Evolutionary conservation across 257 asterid genomes (phyloP), one percentile per base, ranked within the genome.

Genomic region (Eustoma russellianum): DNA sequence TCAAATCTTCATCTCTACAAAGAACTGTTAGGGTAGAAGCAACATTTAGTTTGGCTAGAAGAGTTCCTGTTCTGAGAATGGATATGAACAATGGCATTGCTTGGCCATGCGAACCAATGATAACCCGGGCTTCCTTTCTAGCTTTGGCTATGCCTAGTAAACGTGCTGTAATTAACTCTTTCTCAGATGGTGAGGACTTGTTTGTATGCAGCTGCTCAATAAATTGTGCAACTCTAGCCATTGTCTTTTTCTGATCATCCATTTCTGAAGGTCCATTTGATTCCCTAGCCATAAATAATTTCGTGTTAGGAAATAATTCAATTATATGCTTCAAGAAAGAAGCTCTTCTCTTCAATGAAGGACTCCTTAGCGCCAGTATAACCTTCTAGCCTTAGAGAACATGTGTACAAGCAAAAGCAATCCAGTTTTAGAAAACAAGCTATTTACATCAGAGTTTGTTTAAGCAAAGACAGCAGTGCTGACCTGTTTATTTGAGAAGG

Each of bases 71-170:
- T 63, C 97, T 79, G 55, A 88, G 89, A 48, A 85, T 69, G 72
- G 88, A 80, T 63, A 89, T 76, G 41, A 89, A 81, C 74, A 89
- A 67, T 41, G 97, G 83, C 92, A 89, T 83, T 62, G 97, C 87
- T 64, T 79, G 97, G 58, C 82, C 81, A 64, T 89, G 95, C 16
- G 95, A 77, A 69, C 94, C 88, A 66, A 89, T 80, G 50, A 85
- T 81, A 66, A 71, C 71, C 13, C 97, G 79, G 17, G 81, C 93
- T 71, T 79, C 94, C 79, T 79, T 85, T 73, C 95, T 80, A 53
- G 95, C 69, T 76, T 75, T 83, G 50, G 83, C 86, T 57, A 85
- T 81, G 54, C 89, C 87, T 24, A 85, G 84, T 83, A 89, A 74
- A 54, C 88, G 85, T 64, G 97, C 85, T n/a, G 97, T 81, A 60